Percentiles rank a stretch among this genome's conserved stretches.
phyloP scores from a whole-genome alignment of 129 eudicot genomes.

The Mikania micrantha region DNA sequence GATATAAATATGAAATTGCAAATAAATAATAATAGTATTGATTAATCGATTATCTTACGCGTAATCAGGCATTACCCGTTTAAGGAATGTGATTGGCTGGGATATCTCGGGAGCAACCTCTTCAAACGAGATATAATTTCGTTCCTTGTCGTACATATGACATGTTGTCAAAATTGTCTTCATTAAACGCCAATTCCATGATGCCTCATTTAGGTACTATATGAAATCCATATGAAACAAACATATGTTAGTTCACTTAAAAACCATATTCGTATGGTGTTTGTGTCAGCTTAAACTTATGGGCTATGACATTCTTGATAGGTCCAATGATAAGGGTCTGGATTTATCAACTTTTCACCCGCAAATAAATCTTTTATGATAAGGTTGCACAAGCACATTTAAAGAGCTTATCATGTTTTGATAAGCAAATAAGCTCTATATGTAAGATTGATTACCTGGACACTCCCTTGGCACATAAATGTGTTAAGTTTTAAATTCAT shows the following conservation, averaged over 20 bases:
- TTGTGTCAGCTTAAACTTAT: neutral
- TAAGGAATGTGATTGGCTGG: slow-evolving; percentile 65
- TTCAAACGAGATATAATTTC: slow-evolving; percentile 71
- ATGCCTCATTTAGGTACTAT: slow-evolving; percentile 84
- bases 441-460: no score
- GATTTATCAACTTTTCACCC: neutral
- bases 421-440: neutral
- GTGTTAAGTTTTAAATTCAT: neutral
- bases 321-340: neutral
- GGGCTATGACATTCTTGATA: neutral
- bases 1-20: slow-evolving; percentile 1
- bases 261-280: neutral
- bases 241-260: neutral
- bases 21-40: neutral
- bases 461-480: neutral
- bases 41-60: slow-evolving; percentile 33
- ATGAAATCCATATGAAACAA: neutral
- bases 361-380: neutral
- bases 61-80: slow-evolving; percentile 72
- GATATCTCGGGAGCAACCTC: slow-evolving; percentile 71
- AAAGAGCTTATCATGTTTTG: neutral
- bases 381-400: neutral
- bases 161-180: slow-evolving; percentile 81
- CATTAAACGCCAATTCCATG: slow-evolving; percentile 98
- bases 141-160: slow-evolving; percentile 66